phyloP scores from a whole-genome alignment of 768 basidiomycete genomes.

The Coprinellus aureogranulatus region DNA sequence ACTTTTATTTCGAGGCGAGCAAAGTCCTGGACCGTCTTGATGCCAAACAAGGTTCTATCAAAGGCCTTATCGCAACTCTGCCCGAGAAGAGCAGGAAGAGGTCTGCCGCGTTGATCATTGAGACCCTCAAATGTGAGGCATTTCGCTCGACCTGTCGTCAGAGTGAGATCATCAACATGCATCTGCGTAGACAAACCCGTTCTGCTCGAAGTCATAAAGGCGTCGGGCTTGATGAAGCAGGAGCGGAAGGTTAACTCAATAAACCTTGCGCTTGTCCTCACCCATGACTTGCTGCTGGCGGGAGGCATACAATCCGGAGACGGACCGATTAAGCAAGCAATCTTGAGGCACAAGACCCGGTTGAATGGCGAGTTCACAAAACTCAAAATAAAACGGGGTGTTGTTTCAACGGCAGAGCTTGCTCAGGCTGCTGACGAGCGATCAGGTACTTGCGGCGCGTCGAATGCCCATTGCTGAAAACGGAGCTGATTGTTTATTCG shows the following conservation, averaged over 20 bases:
- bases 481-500: no score
- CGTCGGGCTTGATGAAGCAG: slow-evolving; percentile 64
- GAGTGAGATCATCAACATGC: slow-evolving; percentile 13
- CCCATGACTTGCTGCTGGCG: slow-evolving; percentile 86
- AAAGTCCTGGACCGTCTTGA: slow-evolving; percentile 82
- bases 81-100: slow-evolving; percentile 75
- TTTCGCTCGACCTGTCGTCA: slow-evolving; percentile 2
- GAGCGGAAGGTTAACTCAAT: slow-evolving; percentile 77
- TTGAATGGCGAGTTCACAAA: slow-evolving; percentile 83
- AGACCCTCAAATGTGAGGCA: slow-evolving; percentile 88
- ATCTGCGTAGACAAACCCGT: slow-evolving; percentile 65
- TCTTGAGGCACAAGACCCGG: slow-evolving; percentile 86
- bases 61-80: slow-evolving; percentile 72
- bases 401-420: slow-evolving; percentile 60
- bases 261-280: slow-evolving; percentile 79
- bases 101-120: slow-evolving; percentile 84
- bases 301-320: slow-evolving; percentile 87
- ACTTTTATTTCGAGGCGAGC: slow-evolving; percentile 93
- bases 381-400: slow-evolving; percentile 75
- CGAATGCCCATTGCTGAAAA: no score
- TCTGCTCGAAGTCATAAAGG: slow-evolving; percentile 66
- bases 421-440: slow-evolving; percentile 58
- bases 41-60: slow-evolving; percentile 88
- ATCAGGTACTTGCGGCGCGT: no score
- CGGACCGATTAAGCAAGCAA: slow-evolving; percentile 84